A percentile compares a stretch with the other conserved stretches of the same genome.
phyloP scores from a whole-genome alignment of 106 monocot genomes.

The Platanthera guangdongensis region DNA sequence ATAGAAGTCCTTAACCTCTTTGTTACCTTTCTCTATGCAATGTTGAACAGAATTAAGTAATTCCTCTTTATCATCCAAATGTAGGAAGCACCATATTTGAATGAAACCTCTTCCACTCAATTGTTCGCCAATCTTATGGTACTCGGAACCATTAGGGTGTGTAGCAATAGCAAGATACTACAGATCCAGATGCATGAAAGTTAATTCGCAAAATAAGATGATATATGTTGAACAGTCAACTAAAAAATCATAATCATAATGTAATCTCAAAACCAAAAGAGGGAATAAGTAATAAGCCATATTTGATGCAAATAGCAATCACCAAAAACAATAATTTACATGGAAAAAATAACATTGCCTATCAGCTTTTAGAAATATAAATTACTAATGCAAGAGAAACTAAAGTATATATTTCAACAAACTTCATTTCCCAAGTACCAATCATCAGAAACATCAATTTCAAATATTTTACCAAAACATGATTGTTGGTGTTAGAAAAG shows the following conservation, averaged over 20 bases:
- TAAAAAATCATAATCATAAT: not conserved
- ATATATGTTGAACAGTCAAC: not conserved
- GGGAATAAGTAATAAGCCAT: too few species aligned
- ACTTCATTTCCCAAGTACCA: too few species aligned
- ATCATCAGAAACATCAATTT: too few species aligned
- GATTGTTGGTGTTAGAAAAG: too few species aligned
- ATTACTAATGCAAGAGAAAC: too few species aligned
- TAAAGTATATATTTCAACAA: too few species aligned
- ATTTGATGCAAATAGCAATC: too few species aligned
- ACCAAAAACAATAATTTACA: too few species aligned
- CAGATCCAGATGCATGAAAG: slow-evolving; percentile 2
- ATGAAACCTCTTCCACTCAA: slow-evolving; percentile 71
- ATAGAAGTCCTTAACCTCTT: not conserved
- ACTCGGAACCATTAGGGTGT: slow-evolving; percentile 69
- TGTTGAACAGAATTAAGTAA: not conserved
- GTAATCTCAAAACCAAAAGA: too few species aligned
- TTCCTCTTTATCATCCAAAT: slow-evolving; percentile 22
- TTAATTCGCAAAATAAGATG: not conserved
- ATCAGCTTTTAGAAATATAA: too few species aligned
- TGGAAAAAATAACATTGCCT: too few species aligned
- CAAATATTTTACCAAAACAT: too few species aligned
- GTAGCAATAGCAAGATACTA: slow-evolving; percentile 92
- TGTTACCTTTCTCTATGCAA: not conserved
- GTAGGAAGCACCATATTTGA: slow-evolving; percentile 87
- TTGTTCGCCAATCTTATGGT: slow-evolving; percentile 73